These are phyloP conservation scores for Polytrichum formosum DNA, from an alignment of 225 moss, liverwort and hornwort genomes.

Conservation along the genomic window DNA sequence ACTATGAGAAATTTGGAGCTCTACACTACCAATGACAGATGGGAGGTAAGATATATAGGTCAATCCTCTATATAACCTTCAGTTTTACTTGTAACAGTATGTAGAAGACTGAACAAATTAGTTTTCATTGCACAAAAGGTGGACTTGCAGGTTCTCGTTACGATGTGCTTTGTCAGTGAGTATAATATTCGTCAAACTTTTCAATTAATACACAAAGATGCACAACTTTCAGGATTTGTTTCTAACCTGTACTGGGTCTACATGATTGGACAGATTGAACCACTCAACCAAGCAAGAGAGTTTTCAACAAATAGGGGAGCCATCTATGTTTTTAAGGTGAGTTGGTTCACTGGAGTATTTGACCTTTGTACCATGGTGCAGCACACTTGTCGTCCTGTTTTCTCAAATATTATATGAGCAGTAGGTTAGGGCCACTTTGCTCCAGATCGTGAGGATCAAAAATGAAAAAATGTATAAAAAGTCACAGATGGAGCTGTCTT, in stretches of 20 bases:
- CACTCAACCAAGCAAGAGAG: constrained; percentile 80
- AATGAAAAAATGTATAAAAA: too few relatives aligned
- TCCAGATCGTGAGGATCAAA: too few relatives aligned
- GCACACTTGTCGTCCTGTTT: constrained; percentile 3
- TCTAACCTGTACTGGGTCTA: constrained; percentile 15
- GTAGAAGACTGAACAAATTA: too few relatives aligned
- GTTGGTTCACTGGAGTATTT: not conserved
- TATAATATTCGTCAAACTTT: too few relatives aligned
- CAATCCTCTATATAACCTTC: constrained; percentile 3
- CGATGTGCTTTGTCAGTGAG: not conserved
- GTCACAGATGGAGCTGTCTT: too few relatives aligned
- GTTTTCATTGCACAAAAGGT: too few relatives aligned
- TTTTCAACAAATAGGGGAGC: constrained; percentile 66
- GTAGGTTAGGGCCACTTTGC: too few relatives aligned
- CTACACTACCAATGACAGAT: constrained; percentile 81
- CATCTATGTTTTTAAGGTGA: constrained; percentile 90
- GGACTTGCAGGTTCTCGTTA: constrained; percentile 1
- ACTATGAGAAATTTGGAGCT: constrained; percentile 76
- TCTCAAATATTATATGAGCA: too few relatives aligned
- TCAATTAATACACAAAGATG: too few relatives aligned
- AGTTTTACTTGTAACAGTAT: too few relatives aligned
- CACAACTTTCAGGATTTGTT: too few relatives aligned
- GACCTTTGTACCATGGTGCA: not conserved
- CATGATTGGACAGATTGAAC: constrained; percentile 60
- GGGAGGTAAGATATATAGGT: constrained; percentile 53